Conservation (phyloP, 345 rosid species). For the Citrus glauca region DNA sequence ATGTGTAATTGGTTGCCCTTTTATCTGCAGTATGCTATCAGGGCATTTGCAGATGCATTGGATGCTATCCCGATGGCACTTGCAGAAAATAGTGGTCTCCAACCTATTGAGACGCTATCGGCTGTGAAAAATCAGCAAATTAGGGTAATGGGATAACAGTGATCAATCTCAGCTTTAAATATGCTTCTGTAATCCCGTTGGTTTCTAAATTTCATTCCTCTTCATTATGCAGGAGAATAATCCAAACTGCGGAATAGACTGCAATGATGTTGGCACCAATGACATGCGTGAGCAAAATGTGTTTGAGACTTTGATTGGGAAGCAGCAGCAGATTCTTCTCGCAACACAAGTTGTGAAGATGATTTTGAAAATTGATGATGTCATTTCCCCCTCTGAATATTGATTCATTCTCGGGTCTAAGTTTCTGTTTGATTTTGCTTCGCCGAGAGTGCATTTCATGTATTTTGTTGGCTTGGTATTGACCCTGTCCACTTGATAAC, state of each 20-base stretch:
- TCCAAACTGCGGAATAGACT: conserved; percentile 77
- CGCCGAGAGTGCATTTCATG: conserved; percentile 2
- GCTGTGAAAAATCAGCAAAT: conserved; percentile 92
- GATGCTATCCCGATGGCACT: conserved; percentile 92
- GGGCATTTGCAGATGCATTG: conserved; percentile 92
- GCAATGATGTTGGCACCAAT: conserved; percentile 94
- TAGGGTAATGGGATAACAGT: conserved; percentile 41
- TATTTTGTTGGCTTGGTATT: conserved; percentile 12
- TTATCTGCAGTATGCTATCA: conserved; percentile 75
- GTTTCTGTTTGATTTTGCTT: conserved; percentile 7
- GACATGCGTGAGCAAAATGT: conserved; percentile 91
- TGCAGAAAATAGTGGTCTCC: conserved; percentile 96
- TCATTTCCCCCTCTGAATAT: conserved; percentile 75
- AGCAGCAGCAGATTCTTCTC: conserved; percentile 91
- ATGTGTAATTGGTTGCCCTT: not conserved
- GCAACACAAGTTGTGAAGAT: conserved; percentile 99
- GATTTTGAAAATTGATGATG: conserved; percentile 95
- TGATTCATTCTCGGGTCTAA: conserved; percentile 26
- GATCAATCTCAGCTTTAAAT: not conserved
- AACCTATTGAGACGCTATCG: conserved; percentile 91
- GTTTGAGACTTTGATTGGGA: conserved; percentile 93
- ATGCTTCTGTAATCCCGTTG: not conserved
- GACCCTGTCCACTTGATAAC: not conserved
- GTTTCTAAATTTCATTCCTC: not conserved
- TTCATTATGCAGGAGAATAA: conserved; percentile 64